Evolutionary conservation across 306 rosid species (phyloP), one percentile per base, ranked within the genome.

Genomic region (Argentina anserina): DNA sequence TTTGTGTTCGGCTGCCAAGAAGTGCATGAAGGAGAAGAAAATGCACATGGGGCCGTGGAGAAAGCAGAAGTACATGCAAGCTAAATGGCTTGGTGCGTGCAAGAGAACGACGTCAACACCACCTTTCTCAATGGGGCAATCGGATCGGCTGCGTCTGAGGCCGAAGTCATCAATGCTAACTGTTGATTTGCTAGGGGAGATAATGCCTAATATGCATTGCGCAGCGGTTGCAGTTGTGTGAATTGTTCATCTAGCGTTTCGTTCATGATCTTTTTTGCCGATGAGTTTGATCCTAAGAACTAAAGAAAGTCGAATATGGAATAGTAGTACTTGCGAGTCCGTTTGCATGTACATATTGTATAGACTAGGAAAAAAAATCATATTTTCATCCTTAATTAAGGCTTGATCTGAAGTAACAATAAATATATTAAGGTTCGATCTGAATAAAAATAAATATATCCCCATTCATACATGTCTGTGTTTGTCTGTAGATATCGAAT

Each of bases 11-110:
- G 97, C 77, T 9, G 96, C 90, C 3, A 90, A 93, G 71, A 88
- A 76, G 81, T 90, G 97, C 83, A 90, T 90, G 98, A 85, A 87
- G 80, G 92, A 90, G 31, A 93, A 84, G 78, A 90, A 83, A 72
- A 86, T 93, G 91, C 97, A 93, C 70, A 64, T 93, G 87, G 98
- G 97, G 7, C 98, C 98, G 34, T 93, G 98, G 98, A 83, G 98
- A 71, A 93, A 87, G 82, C 90, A 87, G 28, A 82, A 70, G 81
- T 93, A 93, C 82, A 87, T 93, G 96, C 88, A 86, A 20, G 88
- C 96, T 17, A 93, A 93, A 80, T 93, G 98, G 98, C 86, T 93
- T 3, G 81, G 92, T 18, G 74, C 92, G 13, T 86, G 90, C 69
- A 76, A 90, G 36, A 86, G 96, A 74, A 86, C 80, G 20, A 62